phyloP scores from a whole-genome alignment of 768 basidiomycete species.

The Multifurca ochricompacta region DNA sequence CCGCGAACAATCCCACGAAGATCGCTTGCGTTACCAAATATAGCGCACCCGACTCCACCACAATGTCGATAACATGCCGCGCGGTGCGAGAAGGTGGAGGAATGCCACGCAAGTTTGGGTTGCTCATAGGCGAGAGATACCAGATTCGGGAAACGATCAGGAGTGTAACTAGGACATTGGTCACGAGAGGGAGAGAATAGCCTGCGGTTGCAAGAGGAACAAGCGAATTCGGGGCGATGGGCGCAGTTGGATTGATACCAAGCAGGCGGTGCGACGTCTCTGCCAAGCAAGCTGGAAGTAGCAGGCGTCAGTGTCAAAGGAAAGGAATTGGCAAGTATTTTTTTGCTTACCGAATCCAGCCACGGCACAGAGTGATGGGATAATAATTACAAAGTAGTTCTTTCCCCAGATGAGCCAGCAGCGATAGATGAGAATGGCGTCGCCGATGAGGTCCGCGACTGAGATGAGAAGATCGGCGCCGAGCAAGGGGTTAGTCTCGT shows the following conservation, averaged over 20 bases:
- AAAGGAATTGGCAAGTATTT: background rate
- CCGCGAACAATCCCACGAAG: background rate
- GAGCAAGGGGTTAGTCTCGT: slow-evolving; percentile 27
- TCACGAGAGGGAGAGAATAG: background rate
- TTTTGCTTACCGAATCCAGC: slow-evolving; percentile 10
- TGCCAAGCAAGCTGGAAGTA: background rate
- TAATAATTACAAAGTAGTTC: no score
- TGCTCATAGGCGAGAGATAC: background rate
- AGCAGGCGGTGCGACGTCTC: background rate
- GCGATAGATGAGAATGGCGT: no score
- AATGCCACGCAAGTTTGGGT: background rate
- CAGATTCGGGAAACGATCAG: no score
- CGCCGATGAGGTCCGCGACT: no score
- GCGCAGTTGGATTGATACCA: no score
- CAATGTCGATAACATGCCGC: background rate
- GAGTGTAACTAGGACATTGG: background rate
- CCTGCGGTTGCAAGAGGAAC: background rate
- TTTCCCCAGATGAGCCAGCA: no score
- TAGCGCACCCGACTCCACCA: background rate
- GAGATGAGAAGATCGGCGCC: slow-evolving; percentile 31
- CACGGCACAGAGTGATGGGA: no score
- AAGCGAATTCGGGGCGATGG: background rate
- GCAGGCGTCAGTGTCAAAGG: background rate
- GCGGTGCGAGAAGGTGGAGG: background rate
- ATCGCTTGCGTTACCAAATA: background rate